A percentile compares a stretch with the other conserved stretches of the same genome.
Evolutionary conservation across 2,329 filamentous ascomycete genomes (phyloP).

Genomic region (Aureobasidium musti): DNA sequence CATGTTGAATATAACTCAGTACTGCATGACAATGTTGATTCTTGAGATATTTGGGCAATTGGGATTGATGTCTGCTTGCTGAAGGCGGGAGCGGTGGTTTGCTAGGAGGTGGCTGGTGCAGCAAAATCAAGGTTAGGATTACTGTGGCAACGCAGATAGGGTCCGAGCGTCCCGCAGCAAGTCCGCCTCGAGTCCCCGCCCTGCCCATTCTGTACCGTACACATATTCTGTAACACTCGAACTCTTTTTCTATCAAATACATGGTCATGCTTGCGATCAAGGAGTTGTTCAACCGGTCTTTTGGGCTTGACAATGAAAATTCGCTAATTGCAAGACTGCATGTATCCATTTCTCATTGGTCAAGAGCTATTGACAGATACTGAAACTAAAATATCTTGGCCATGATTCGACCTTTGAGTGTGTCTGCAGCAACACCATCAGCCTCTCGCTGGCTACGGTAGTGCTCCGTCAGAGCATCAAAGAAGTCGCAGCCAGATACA

Average conservation of each 20-base stretch:
- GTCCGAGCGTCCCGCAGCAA: not conserved
- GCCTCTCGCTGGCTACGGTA: not conserved
- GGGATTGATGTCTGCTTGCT: constrained; percentile 1
- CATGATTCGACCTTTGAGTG: not conserved
- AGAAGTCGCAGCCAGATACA: not conserved
- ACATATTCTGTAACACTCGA: not conserved
- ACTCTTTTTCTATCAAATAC: not conserved
- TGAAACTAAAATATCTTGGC: not conserved
- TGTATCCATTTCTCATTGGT: too few relatives aligned
- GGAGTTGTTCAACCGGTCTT: too few relatives aligned
- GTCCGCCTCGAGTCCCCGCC: not conserved
- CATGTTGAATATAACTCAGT: constrained; percentile 14
- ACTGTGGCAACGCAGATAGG: not conserved
- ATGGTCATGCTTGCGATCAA: not conserved
- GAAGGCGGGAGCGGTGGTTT: constrained; percentile 10
- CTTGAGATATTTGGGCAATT: constrained; percentile 5
- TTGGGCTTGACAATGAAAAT: too few relatives aligned
- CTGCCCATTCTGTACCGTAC: not conserved
- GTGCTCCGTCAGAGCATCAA: constrained; percentile 14
- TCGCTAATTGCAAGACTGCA: too few relatives aligned
- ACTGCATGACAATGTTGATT: constrained; percentile 11
- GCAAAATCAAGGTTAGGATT: constrained; percentile 14
- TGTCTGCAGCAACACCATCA: not conserved
- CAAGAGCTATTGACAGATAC: not conserved
- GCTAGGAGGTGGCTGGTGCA: constrained; percentile 19